Evolutionary conservation across 2,329 filamentous ascomycete genomes (phyloP), one percentile per base, ranked within the genome.

Genomic region (Trichoderma asperellum): DNA sequence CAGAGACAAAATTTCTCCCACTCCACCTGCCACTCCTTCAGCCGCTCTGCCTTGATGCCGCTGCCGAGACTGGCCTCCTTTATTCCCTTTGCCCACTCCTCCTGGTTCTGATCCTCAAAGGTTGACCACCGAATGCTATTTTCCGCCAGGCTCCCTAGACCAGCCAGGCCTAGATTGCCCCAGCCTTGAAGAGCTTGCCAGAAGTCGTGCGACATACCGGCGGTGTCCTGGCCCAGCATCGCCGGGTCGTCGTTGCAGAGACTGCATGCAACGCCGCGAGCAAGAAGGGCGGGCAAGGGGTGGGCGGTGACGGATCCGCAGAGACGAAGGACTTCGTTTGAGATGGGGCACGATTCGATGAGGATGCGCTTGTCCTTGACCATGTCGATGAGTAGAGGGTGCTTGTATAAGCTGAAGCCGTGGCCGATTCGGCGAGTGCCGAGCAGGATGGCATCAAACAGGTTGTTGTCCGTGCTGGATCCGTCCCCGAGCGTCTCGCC

Each of bases 1-100:
- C 94, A 97, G 66, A 93, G 85, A 76, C 94, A 98, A 77, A 96
- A 98, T 76, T 88, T 86, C 83, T 98, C 95, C 89, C 94, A 98
- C 73, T 92, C 88, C 43, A 88, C 81, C 61, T 88, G 87, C 93
- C 94, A 97, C 78, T 94, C 86, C 77, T 89, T 88, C 79, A 98
- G 80, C 71, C 90, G 85, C 77, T 89, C 77, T 0, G 92, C 92
- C 77, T 96, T 91, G 65, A 91, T 74, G 0, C 92, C 89, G 59
- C 83, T 83, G 1, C 93, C 94, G 71, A 91, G 82, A 55, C 90
- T 89, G 0, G 93, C 94, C 72, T 91, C 88, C 70, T 88, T 90
- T 72, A 97, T 86, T 68, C 89, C 92, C 67, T 87, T 84, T 27
- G 85, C 79, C 93, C 94, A 97, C 57, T 90, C 88, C 8, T 88